Evolutionary conservation across 2,329 filamentous ascomycete species (phyloP), one percentile per base, ranked within the genome.

Genomic region (Ascosphaera acerosa): DNA sequence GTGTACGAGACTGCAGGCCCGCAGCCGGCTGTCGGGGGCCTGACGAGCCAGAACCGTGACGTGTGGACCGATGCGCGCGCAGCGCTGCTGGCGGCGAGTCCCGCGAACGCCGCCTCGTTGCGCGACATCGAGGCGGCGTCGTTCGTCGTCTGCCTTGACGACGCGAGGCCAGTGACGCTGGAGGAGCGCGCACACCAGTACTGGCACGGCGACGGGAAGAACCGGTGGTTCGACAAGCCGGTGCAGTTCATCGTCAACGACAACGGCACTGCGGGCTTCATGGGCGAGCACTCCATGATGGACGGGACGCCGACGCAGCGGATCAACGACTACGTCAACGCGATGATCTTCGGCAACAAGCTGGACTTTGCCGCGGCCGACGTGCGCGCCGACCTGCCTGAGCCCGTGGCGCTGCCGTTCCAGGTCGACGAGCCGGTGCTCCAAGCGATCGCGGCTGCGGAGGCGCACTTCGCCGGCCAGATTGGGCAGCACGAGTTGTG

Each of bases 221-320:
- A 97, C 62, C 70, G 87, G 41, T 97, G 82, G 82, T 94, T 72
- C 48, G 87, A 97, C 64, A 97, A 97, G 64, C 87, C 87, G 4
- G 60, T 91, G 33, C 84, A 97, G 55, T 94, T 97, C 58, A 90
- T 97, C 50, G 53, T 97, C 58, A 92, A 91, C 54, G 82, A 97
- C 51, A 97, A 97, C 51, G 87, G 87, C 42, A 90, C 87, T 5
- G 76, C 87, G 2, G 87, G 87, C 37, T 97, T 97, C 64, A 84
- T 81, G 64, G 87, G 87, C 46, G 87, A 97, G 58, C 87, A 97
- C 64, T 89, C 77, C 44, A 94, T 97, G 87, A 97, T 97, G 89
- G 87, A 97, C 50, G 87, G 89, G 40, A 97, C 87, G 4, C 82
- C 89, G 1, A 97, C 89, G 2, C 87, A 94, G 56, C 75, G 89